phyloP scores from a whole-genome alignment of 352 stramenopile genomes.

The Discostella stelligera region DNA sequence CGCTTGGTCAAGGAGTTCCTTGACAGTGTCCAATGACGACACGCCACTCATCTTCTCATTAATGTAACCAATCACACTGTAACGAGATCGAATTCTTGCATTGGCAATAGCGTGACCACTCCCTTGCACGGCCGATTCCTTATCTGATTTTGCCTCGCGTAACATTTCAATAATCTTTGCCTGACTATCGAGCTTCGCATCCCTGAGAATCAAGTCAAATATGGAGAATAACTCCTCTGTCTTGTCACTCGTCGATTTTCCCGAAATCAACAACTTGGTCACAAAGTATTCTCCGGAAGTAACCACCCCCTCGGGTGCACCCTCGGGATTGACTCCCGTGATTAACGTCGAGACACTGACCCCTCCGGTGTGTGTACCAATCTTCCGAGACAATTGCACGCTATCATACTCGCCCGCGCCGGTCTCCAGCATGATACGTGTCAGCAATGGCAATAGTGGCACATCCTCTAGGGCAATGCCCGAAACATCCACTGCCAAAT shows the following conservation, averaged over 20 bases:
- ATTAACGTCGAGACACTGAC: conserved; percentile 68
- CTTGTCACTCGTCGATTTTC: conserved; percentile 83
- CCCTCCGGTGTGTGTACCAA: conserved; percentile 83
- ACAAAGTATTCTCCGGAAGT: conserved; percentile 70
- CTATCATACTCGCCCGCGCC: conserved; percentile 80
- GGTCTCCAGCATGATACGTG: conserved; percentile 82
- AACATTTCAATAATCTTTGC: conserved; percentile 85
- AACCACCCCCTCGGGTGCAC: conserved; percentile 50
- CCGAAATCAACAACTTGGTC: conserved; percentile 79
- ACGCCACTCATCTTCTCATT: conserved; percentile 83
- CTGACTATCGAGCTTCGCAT: conserved; percentile 82
- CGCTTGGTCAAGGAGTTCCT: conserved; percentile 76
- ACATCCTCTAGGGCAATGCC: conserved; percentile 80
- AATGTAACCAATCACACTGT: conserved; percentile 80
- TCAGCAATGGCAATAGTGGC: conserved; percentile 82
- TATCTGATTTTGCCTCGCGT: conserved; percentile 77
- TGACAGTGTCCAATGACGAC: conserved; percentile 77
- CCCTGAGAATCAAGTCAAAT: conserved; percentile 82
- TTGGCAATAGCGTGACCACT: conserved; percentile 72
- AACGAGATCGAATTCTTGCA: conserved; percentile 69
- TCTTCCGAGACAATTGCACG: conserved; percentile 73
- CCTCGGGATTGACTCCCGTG: conserved; percentile 66
- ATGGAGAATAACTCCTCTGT: conserved; percentile 83
- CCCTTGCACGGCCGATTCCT: conserved; percentile 68
- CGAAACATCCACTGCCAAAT: conserved; percentile 81